Evolutionary conservation across 495 filamentous ascomycete genomes (phyloP), one percentile per base, ranked within the genome.

Genomic region (Neurospora pannonica): DNA sequence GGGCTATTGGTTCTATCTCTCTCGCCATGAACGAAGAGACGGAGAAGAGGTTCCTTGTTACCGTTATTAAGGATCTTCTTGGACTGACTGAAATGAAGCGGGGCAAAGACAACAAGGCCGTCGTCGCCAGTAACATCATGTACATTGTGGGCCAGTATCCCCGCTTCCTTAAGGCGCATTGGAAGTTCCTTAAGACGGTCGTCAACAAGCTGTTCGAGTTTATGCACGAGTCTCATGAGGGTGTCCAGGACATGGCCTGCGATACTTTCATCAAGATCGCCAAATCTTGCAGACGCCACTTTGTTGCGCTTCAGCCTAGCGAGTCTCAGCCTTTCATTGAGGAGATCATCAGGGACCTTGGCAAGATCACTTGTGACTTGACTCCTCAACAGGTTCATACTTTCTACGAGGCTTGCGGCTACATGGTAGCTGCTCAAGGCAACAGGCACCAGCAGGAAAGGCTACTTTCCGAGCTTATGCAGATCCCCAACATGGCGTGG

Each of bases 261-360:
- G 96, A 99, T 84, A 99, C 96, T 0, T 99, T 99, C 81, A 99
- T 99, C 85, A 99, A 99, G 86, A 99, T 99, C 75, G 97, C 96
- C 54, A 96, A 96, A 81, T 97, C 97, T 83, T 99, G 96, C 86
- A 92, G 94, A 78, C 90, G 96, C 69, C 97, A 99, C 82, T 99
- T 99, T 79, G 96, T 99, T 70, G 95, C 94, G 1, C 84, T 97
- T 31, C 96, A 99, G 78, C 94, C 97, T 6, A 95, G 95, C 73
- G 96, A 99, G 85, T 91, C 81, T 72, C 96, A 98, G 81, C 92
- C 96, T 0, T 99, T 99, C 78, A 99, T 99, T 75, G 96, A 99
- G 78, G 96, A 99, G 82, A 99, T 99, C 75, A 95, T 99, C 70
- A 88, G 95, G 39, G 97, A 91, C 73, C 92, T 99, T 86, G 89